Base-by-base conservation (phyloP, 768 basidiomycete genomes). In the Podaxis carcinomalis region DNA sequence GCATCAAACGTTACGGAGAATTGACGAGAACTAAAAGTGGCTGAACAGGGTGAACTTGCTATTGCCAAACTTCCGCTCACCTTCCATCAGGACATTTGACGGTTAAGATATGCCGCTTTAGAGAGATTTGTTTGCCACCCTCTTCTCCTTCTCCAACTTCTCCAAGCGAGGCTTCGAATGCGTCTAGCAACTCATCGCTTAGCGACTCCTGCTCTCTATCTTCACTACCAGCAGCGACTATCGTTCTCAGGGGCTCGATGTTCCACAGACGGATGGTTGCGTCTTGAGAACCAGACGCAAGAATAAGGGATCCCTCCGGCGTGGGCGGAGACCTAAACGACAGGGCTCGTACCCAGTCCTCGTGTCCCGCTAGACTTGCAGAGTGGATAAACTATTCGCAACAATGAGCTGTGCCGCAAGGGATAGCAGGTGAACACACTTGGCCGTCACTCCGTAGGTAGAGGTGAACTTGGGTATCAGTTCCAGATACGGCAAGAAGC, bases 211-310 rank as follows among this genome's bases (percentile, higher is more conserved):
- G 54, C 5, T 55, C 27, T 57, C 32, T 51, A 57, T 36, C 68
- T 68, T 52, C 40, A 14, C 4, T 37, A 32, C 28, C 40, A 51
- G 50, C 21, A 37, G 66, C 57, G 57, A 74, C 44, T 47, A 59
- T n/a, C 27, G 70, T 63, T 61, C 69, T 72, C 35, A 84, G 71
- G 16, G 76, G 68, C 47, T 89, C 84, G 63, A 99, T 86, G 60
- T 86, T 87, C 97, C 97, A 99, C 3, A 98, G 75, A 42, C 97
- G 87, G 56, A 98, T 92, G 28, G 92, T 95, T 6, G 87, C 86
- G 70, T 99, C 97, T 74, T 98, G 97, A 7, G 95, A 95, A 1
- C 94, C 97, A 23, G 95, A 95, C 1, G 97, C 95, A 39, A 99
- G 79, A 0, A 90, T 70, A 6, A 98, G 78, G 32, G 80, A 74